Conservation (phyloP, 768 basidiomycete species). For the Gloeophyllum trabeum region DNA sequence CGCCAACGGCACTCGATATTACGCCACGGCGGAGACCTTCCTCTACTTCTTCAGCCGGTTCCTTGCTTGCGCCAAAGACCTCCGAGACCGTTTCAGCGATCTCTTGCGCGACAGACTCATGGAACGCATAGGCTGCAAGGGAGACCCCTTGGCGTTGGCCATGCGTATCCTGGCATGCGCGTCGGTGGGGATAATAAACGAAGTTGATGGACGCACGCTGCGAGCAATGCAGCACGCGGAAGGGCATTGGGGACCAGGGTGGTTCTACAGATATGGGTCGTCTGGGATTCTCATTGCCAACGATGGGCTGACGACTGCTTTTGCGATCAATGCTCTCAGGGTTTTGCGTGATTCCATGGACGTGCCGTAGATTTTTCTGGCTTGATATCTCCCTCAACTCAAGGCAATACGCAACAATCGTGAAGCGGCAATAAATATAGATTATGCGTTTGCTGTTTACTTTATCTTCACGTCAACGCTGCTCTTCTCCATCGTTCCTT, state of each 20-base stretch:
- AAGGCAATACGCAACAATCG: too few species aligned
- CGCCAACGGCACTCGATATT: conserved; percentile 36
- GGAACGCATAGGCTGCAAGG: conserved; percentile 33
- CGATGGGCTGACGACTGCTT: conserved; percentile 35
- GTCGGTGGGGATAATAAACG: conserved; percentile 26
- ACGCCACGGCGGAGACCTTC: conserved; percentile 33
- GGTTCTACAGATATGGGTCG: conserved; percentile 40
- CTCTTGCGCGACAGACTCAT: conserved; percentile 28
- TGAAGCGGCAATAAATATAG: too few species aligned
- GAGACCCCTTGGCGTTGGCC: conserved; percentile 36
- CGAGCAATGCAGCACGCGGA: conserved; percentile 34
- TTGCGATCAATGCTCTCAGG: conserved; percentile 33
- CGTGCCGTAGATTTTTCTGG: too few species aligned
- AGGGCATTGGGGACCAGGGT: conserved; percentile 39
- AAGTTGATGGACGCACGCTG: conserved; percentile 28
- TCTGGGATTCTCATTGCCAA: conserved; percentile 35
- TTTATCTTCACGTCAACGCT: too few species aligned
- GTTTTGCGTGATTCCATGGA: too few species aligned
- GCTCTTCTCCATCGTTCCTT: too few species aligned
- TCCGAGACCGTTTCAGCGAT: conserved; percentile 21
- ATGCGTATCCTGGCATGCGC: conserved; percentile 35
- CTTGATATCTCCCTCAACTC: too few species aligned
- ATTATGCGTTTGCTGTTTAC: too few species aligned
- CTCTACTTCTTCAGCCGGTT: conserved; percentile 33
- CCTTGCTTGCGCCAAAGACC: conserved; percentile 19